Conservation (phyloP, 2,329 filamentous ascomycete genomes). For the Penicillium corylophilum region DNA sequence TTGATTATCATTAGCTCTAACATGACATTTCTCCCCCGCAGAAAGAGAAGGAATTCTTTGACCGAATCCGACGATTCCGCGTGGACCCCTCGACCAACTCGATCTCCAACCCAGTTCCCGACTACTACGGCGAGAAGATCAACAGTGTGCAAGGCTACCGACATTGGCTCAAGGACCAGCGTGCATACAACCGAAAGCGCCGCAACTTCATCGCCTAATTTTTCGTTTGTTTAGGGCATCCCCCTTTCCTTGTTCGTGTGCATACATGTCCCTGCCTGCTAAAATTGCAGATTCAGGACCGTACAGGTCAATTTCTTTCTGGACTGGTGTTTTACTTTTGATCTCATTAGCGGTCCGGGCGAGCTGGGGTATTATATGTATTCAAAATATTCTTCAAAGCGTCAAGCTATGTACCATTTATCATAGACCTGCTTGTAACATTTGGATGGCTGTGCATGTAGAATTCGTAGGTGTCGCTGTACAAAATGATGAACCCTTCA, state of each 20-base stretch:
- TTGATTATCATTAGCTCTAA: too few species aligned
- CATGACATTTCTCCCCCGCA: constrained; percentile 30
- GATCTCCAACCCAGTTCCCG: constrained; percentile 87
- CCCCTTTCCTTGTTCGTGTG: constrained; percentile 12
- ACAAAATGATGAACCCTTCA: background rate
- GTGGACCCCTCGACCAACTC: constrained; percentile 89
- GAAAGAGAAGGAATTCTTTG: constrained; percentile 95
- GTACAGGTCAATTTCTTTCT: constrained; percentile 13
- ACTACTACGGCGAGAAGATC: constrained; percentile 99
- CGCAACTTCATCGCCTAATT: constrained; percentile 40
- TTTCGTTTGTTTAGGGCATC: background rate
- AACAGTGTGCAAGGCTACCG: constrained; percentile 87
- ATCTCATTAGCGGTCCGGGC: constrained; percentile 26
- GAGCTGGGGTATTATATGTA: constrained; percentile 20
- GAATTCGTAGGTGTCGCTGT: background rate
- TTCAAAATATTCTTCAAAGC: constrained; percentile 17
- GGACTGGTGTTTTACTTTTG: constrained; percentile 24
- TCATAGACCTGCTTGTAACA: background rate
- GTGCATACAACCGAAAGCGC: constrained; percentile 93
- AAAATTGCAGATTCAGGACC: constrained; percentile 3
- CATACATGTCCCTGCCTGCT: constrained; percentile 11
- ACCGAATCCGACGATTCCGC: constrained; percentile 84
- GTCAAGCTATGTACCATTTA: constrained; percentile 9
- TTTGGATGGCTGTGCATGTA: background rate
- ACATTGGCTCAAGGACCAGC: constrained; percentile 95